Base-by-base conservation (phyloP, 768 basidiomycete genomes). In the Pleurotus ostreatus region DNA sequence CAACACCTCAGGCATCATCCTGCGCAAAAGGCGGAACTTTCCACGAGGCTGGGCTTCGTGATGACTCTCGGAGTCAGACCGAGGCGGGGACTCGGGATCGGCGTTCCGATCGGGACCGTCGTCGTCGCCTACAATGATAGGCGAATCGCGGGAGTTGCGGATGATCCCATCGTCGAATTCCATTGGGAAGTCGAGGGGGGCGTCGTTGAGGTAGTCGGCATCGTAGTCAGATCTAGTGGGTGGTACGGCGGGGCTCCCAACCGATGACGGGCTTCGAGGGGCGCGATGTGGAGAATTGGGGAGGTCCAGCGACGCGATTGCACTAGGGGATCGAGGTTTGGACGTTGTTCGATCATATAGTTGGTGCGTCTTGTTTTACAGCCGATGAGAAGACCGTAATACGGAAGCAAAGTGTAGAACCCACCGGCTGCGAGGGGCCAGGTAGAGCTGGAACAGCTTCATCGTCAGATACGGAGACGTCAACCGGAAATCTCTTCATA, bases 401-500 rank as follows among this genome's bases (percentile, higher is more conserved):
- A n/a, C n/a, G 12, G 8, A 4, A 25, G 23, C 25, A 34, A 46
- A 52, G n/a, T 40, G 16, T 58, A 59, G 12, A 58, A 55, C 8
- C 60, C 61, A 15, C 58, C 46, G 4, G 56, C 55, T 18, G 47
- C 44, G 48, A 59, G 61, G 20, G 30, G 30, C 8, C 2, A 34
- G 30, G 3, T 26, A 26, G 51, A 37, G 47, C 13, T 5, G 41
- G 38, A 16, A 41, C 30, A 43, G 52, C 38, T 30, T 26, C 56
- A 34, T 44, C 15, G n/a, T 44, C 16, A 5, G 16, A 38, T 8
- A 55, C 25, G 3, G 30, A 6, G 49, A 41, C 16, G 53, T 55
- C 12, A 23, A 63, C 22, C 13, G 68, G 68, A 55, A 67, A 68
- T 9, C 62, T 57, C 46, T 64, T 68, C 9, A 59, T 45, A 40